Evolutionary conservation across 768 basidiomycete genomes (phyloP), one percentile per base, ranked within the genome.

Genomic region (Trametes gibbosa): DNA sequence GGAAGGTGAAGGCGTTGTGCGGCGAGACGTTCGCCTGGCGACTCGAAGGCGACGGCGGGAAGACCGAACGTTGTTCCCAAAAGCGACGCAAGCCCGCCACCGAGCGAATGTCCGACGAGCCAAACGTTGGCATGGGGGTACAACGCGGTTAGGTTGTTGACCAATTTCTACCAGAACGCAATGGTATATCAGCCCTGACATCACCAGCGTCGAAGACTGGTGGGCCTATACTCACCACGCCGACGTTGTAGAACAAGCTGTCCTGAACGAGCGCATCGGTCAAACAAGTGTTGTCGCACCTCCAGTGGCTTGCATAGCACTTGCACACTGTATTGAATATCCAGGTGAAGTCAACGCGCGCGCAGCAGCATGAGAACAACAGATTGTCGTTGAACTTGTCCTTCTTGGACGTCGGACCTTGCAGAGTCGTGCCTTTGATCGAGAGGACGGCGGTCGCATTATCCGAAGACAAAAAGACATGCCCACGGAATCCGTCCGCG

Each of bases 351-450:
- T 92, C 90, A 35, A 95, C 89, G 32, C 86, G 81, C 16, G 94
- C 95, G 66, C 96, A 98, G 70, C 96, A 98, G 74, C 96, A 98
- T 0, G 94, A 90, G 68, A 91, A 92, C 17, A 92, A 72, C 71
- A 92, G 66, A 66, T 92, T 92, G 73, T 97, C 95, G 72, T 98
- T 98, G 69, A 87, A 87, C 75, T 93, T 95, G 75, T 98, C 96
- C 67, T 89, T 85, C 76, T 84, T 90, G 50, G 90, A 90, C 13
- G 96, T 96, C 14, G 88, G 85, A 2, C 94, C 94, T 62, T 83
- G 81, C 0, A 95, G 72, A 0, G 92, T 92, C 0, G 95, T 98
- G 40, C 88, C 87, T 68, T 98, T 98, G 73, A 98, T 91, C 43
- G 92, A 83, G 29, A 98, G 80, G 10, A 98, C 81, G 58, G 93